A percentile compares a stretch with the other conserved stretches of the same genome.
Evolutionary conservation across 768 basidiomycete genomes (phyloP).

Genomic region (Tylopilus felleus): DNA sequence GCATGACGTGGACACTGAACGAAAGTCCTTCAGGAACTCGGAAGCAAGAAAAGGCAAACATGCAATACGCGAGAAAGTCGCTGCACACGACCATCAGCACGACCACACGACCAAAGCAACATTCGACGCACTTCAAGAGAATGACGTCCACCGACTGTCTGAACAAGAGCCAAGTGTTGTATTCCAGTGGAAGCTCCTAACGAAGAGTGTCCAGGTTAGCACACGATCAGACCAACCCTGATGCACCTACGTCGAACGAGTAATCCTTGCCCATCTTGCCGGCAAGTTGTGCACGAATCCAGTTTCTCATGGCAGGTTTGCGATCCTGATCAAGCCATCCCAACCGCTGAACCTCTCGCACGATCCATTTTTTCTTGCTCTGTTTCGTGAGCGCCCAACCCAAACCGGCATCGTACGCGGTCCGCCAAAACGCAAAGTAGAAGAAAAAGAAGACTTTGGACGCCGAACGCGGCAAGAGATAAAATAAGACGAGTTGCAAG

Average conservation of each 20-base stretch:
- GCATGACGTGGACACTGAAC: constrained; percentile 66
- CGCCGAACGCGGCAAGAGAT: constrained; percentile 51
- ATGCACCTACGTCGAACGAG: constrained; percentile 73
- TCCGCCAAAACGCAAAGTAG: constrained; percentile 93
- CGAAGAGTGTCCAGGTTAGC: background rate
- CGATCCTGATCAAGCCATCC: constrained; percentile 87
- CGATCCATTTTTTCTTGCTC: constrained; percentile 94
- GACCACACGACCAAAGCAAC: background rate
- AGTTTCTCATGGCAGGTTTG: constrained; percentile 60
- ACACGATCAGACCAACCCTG: background rate
- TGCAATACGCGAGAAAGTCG: constrained; percentile 91
- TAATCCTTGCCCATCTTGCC: constrained; percentile 96
- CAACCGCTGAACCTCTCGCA: constrained; percentile 66
- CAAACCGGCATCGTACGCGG: constrained; percentile 88
- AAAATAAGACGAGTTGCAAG: constrained; percentile 73
- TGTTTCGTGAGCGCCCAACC: constrained; percentile 94
- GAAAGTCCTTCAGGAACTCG: constrained; percentile 81
- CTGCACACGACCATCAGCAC: constrained; percentile 37
- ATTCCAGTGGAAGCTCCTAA: constrained; percentile 86
- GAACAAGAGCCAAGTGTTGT: constrained; percentile 96
- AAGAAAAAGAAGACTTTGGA: constrained; percentile 72
- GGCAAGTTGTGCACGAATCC: constrained; percentile 83
- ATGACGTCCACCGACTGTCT: constrained; percentile 95
- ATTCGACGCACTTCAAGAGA: constrained; percentile 75
- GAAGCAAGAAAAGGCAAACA: constrained; percentile 94